A percentile compares a stretch with the other conserved stretches of the same genome.
Conservation (phyloP, 257 asterid species). For the Solanum arcanum region DNA sequence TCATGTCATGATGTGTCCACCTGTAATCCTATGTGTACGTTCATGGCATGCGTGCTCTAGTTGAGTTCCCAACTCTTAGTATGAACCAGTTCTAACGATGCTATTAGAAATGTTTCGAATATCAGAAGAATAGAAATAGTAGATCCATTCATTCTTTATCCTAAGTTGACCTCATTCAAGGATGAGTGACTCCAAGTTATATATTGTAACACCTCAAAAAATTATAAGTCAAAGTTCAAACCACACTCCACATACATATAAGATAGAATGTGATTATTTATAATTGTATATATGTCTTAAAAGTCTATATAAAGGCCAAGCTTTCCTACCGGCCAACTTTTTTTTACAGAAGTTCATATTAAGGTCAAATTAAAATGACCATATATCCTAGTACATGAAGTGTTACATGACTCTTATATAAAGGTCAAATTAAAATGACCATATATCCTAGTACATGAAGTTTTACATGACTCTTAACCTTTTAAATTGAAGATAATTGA, state of each 20-base stretch:
- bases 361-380: too few species aligned
- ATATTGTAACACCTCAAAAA: not conserved
- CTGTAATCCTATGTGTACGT: not conserved
- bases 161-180: not conserved
- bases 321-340: too few species aligned
- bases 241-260: not conserved
- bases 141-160: not conserved
- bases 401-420: too few species aligned
- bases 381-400: too few species aligned
- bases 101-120: not conserved
- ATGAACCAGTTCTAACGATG: too few species aligned
- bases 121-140: not conserved
- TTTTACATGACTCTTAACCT: too few species aligned
- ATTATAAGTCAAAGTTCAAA: not conserved
- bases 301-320: too few species aligned
- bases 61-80: not conserved
- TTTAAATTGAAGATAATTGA: too few species aligned
- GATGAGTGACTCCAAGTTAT: not conserved
- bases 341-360: too few species aligned
- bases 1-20: not conserved
- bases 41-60: not conserved
- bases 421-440: too few species aligned
- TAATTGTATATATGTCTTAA: not conserved
- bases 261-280: too few species aligned
- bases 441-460: too few species aligned